phyloP scores from a whole-genome alignment of 441 rosid species.

The Populus hybrid region DNA sequence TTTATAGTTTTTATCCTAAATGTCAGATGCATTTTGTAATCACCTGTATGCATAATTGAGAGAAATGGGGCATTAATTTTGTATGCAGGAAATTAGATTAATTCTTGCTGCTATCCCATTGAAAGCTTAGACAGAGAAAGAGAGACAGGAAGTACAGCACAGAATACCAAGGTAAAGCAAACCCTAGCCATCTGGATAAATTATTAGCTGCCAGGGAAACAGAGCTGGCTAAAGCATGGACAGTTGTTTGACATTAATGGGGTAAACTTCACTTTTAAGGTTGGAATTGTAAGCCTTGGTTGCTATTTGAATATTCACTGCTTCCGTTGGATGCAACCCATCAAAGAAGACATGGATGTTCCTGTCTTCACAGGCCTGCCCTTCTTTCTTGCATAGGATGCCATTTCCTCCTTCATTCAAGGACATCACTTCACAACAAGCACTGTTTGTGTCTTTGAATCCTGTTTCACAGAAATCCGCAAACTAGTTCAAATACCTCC shows the following conservation, averaged over 20 bases:
- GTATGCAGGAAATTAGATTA: too few relatives aligned
- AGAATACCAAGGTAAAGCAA: too few relatives aligned
- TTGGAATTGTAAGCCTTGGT: slow-evolving; percentile 41
- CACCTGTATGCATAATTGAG: too few relatives aligned
- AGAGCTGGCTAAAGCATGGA: slow-evolving; percentile 16
- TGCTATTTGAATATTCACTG: slow-evolving; percentile 40
- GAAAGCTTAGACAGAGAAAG: too few relatives aligned
- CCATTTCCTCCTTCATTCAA: slow-evolving; percentile 32
- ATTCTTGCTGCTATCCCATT: too few relatives aligned
- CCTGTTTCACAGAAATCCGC: slow-evolving; percentile 23
- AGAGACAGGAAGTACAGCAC: too few relatives aligned
- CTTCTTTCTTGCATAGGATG: slow-evolving; percentile 36
- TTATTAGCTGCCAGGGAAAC: neutral
- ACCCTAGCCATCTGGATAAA: too few relatives aligned
- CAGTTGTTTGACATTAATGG: slow-evolving; percentile 39
- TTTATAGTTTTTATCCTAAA: too few relatives aligned
- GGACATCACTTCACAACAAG: slow-evolving; percentile 40
- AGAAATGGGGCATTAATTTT: too few relatives aligned
- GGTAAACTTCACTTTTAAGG: slow-evolving; percentile 34
- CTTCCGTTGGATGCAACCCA: slow-evolving; percentile 58
- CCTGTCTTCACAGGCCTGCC: slow-evolving; percentile 31
- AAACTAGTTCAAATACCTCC: neutral
- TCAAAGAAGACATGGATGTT: slow-evolving; percentile 43
- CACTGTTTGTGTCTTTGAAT: slow-evolving; percentile 20
- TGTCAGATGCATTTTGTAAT: too few relatives aligned